These are phyloP conservation scores for Capsicum chinense DNA, from an alignment of 257 asterid species.

Conservation along the genomic window DNA sequence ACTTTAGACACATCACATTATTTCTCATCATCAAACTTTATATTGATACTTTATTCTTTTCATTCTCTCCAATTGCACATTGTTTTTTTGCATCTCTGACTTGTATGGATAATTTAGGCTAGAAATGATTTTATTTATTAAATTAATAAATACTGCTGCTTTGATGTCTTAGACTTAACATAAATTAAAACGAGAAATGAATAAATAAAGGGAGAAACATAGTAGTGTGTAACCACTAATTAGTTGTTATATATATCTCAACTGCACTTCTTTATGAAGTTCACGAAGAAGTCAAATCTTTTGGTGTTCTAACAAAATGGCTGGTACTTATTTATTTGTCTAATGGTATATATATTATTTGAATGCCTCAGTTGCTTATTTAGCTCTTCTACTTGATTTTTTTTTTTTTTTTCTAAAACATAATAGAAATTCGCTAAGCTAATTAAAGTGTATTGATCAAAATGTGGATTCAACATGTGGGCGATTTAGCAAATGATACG, in stretches of 20 bases:
- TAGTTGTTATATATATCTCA: not conserved
- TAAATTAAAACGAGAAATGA: not conserved
- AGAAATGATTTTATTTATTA: not conserved
- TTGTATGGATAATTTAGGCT: not conserved
- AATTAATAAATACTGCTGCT: not conserved
- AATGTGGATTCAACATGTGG: too few species aligned
- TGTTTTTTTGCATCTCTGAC: not conserved
- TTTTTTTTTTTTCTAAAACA: not conserved
- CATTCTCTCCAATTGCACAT: not conserved
- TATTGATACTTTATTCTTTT: not conserved
- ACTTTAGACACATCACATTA: not conserved
- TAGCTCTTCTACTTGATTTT: not conserved
- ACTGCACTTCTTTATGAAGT: not conserved
- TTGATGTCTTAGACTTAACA: not conserved
- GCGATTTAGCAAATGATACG: too few species aligned
- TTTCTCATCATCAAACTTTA: constrained; percentile 17
- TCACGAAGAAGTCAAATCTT: constrained; percentile 18
- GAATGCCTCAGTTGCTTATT: not conserved
- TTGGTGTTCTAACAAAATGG: not conserved
- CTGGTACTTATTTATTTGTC: not conserved
- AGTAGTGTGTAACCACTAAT: not conserved
- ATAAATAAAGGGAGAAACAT: not conserved
- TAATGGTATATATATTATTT: not conserved
- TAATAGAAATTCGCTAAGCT: not conserved
- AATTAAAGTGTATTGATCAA: not conserved